Evolutionary conservation across 176 grass and related monocot species (phyloP), one percentile per base, ranked within the genome.

Genomic region (Triticum timopheevii): DNA sequence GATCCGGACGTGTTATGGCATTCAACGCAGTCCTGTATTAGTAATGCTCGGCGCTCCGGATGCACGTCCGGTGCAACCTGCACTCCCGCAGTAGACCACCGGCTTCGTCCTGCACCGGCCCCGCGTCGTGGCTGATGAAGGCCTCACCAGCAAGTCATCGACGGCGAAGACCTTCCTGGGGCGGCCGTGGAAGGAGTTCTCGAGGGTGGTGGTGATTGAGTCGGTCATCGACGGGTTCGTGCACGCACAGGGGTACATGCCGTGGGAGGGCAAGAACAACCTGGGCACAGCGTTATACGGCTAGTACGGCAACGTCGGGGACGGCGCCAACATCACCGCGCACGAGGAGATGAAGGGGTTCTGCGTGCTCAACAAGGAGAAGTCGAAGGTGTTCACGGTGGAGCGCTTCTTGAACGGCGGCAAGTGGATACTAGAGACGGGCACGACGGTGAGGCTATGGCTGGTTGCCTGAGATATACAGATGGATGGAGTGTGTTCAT

Each of bases 61-160:
- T 30, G 28, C 28, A 30, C 28, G 28, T 30, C 28, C 28, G 28
- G 28, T 30, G 28, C 28, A 30, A 30, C 28, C 28, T 30, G 28
- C n/a, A n/a, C n/a, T n/a, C n/a, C n/a, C n/a, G 54, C 93, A 93
- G 69, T 92, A 98, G 86, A 95, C 63, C 30, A 98, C 92, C 3
- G 96, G 96, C 15, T 98, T 94, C 80, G 90, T 96, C 81, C 8
- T 98, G 52, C 96, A 98, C 61, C 88, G 69, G n/a, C 90, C 86
- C 82, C 87, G 68, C 42, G 61, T 96, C 79, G 31, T 91, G 54
- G 87, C 90, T 65, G 93, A 95, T 40, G 69, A 88, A 0, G 4
- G 50, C 22, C 69, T 98, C 84, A 33, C 69, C 56, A 7, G 19
- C 68, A 39, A 12, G n/a, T 33, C 66, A 58, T 5, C 78, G 33